phyloP scores from a whole-genome alignment of 2,329 filamentous ascomycete species.

The Pseudogymnoascus sp. region DNA sequence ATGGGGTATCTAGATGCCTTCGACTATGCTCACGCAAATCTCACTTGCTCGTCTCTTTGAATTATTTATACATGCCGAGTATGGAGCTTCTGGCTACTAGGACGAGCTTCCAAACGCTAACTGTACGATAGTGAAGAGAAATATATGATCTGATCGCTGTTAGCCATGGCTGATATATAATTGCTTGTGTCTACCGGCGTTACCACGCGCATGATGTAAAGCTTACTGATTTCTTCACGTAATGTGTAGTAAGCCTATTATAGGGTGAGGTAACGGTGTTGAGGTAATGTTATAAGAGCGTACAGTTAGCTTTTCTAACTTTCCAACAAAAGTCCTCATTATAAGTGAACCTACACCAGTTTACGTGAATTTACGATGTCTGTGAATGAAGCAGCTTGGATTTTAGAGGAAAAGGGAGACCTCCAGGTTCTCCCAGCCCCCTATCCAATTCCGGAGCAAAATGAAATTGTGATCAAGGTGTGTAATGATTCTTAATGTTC shows the following conservation, averaged over 20 bases:
- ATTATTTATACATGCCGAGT: too few species aligned
- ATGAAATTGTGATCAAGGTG: conserved; percentile 32
- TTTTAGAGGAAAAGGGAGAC: conserved; percentile 25
- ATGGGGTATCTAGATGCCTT: conserved; percentile 13
- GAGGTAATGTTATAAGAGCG: neutral
- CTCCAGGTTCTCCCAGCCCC: conserved; percentile 31
- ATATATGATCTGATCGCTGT: too few species aligned
- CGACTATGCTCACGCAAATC: conserved; percentile 13
- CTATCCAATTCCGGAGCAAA: conserved; percentile 28
- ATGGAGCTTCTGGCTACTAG: too few species aligned
- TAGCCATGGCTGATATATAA: too few species aligned
- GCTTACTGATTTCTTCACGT: too few species aligned
- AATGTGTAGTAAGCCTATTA: too few species aligned
- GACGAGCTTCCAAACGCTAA: too few species aligned
- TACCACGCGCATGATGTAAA: too few species aligned
- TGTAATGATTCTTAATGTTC: neutral
- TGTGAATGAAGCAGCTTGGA: conserved; percentile 22
- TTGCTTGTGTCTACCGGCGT: too few species aligned
- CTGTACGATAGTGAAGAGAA: too few species aligned
- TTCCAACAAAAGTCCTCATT: neutral
- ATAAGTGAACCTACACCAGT: neutral
- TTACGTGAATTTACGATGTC: conserved; percentile 8
- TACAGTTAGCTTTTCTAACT: conserved; percentile 24
- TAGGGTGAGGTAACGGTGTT: neutral
- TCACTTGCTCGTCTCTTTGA: neutral